Evolutionary conservation across 352 stramenopile genomes (phyloP).

Genomic region (Pythium scleroteichum): DNA sequence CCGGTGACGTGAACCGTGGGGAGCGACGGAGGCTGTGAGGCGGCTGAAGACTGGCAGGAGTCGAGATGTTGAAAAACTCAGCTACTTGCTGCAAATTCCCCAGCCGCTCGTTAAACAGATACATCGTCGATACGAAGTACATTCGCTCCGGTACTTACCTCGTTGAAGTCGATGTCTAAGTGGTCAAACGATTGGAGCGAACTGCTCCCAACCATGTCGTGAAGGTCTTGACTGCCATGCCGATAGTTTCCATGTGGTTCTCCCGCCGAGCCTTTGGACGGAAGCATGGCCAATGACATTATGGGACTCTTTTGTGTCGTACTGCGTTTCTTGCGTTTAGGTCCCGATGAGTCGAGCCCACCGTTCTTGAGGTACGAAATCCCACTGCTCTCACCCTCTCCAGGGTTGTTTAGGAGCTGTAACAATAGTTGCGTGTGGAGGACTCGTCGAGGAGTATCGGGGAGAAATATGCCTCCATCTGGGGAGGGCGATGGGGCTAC

Average conservation of each 20-base stretch:
- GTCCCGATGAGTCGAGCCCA: background rate
- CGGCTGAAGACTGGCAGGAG: conserved; percentile 54
- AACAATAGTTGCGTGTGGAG: conserved; percentile 80
- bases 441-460: conserved; percentile 69
- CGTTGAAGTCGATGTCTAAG: conserved; percentile 87
- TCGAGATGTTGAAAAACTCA: conserved; percentile 82
- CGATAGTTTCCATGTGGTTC: conserved; percentile 19
- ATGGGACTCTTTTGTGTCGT: conserved; percentile 31
- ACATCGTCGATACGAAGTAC: too few relatives aligned
- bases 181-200: conserved; percentile 80
- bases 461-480: conserved; percentile 75
- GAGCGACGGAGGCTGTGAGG: conserved; percentile 75
- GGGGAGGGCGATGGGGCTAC: conserved; percentile 11
- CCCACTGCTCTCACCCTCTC: conserved; percentile 36
- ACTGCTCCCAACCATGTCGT: conserved; percentile 53
- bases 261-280: conserved; percentile 28
- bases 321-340: conserved; percentile 68
- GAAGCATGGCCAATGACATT: conserved; percentile 35
- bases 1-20: conserved; percentile 69
- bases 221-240: conserved; percentile 12
- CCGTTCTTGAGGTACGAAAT: background rate
- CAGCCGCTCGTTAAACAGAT: too few relatives aligned
- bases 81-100: conserved; percentile 59
- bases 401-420: conserved; percentile 62
- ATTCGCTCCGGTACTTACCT: conserved; percentile 2